These are phyloP conservation scores for Blastobotrys buckinghamii DNA, from an alignment of 1,139 yeast species.

Conservation along the genomic window DNA sequence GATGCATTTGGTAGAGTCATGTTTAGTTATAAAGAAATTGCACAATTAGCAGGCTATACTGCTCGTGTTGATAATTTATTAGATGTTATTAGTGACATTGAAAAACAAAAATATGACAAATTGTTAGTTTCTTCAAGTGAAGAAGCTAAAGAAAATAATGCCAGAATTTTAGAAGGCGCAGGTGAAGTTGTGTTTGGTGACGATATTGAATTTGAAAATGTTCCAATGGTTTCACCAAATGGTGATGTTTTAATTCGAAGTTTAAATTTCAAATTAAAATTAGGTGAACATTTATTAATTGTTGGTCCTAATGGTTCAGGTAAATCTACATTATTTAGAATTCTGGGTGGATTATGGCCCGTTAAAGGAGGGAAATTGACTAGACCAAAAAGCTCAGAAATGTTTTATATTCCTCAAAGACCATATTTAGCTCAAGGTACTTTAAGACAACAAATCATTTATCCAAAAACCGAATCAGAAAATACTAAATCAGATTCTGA, in stretches of 20 bases:
- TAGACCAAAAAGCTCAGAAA: constrained; percentile 61
- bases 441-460: constrained; percentile 80
- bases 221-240: constrained; percentile 79
- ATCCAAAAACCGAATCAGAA: constrained; percentile 67
- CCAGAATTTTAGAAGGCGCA: constrained; percentile 14
- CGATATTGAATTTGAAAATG: constrained; percentile 62
- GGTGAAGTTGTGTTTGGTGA: constrained; percentile 42
- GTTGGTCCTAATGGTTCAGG: constrained; percentile 98
- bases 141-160: constrained; percentile 17
- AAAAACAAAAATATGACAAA: constrained; percentile 32
- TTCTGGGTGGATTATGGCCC: constrained; percentile 93
- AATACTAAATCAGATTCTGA: constrained; percentile 58
- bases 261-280: constrained; percentile 63
- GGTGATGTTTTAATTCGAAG: constrained; percentile 66
- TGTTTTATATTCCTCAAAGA: constrained; percentile 88
- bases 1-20: constrained; percentile 85
- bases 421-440: constrained; percentile 78
- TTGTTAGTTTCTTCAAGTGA: constrained; percentile 24
- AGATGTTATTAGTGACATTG: constrained; percentile 54
- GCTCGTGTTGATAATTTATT: constrained; percentile 69
- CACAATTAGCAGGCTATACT: constrained; percentile 82
- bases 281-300: constrained; percentile 80
- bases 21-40: constrained; percentile 76
- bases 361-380: constrained; percentile 53
- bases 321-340: constrained; percentile 82